Conservation (phyloP, 768 basidiomycete species). For the Pleurotus giganteus region DNA sequence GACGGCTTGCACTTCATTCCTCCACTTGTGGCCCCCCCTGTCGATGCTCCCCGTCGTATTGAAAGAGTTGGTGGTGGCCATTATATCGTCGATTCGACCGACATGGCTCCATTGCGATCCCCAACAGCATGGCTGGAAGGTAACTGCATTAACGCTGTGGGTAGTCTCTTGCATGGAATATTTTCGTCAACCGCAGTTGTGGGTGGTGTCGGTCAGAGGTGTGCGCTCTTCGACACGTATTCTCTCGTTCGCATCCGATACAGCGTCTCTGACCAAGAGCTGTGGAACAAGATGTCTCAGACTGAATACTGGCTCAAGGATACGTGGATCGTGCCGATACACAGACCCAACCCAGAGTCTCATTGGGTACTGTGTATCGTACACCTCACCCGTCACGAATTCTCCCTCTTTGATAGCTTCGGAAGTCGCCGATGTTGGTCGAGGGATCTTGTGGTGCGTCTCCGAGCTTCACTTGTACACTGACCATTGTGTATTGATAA, state of each 20-base stretch:
- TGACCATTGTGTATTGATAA: not conserved
- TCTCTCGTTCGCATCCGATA: conserved; percentile 18
- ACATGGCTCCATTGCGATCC: conserved; percentile 11
- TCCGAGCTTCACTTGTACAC: not conserved
- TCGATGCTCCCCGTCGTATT: not conserved
- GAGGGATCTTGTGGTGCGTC: conserved; percentile 10
- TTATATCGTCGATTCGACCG: not conserved
- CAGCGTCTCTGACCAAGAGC: conserved; percentile 11
- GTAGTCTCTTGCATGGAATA: conserved; percentile 15
- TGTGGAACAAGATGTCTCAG: conserved; percentile 19
- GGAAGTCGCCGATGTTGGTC: conserved; percentile 8
- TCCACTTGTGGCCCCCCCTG: not conserved
- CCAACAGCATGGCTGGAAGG: conserved; percentile 20
- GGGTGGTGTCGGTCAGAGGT: not conserved
- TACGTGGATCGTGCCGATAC: conserved; percentile 37
- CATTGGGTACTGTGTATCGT: conserved; percentile 34
- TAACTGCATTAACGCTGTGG: conserved; percentile 24
- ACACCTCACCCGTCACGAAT: conserved; percentile 2
- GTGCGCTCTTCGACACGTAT: conserved; percentile 17
- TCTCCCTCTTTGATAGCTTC: conserved; percentile 33
- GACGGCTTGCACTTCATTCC: not conserved
- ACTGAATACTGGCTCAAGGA: conserved; percentile 27
- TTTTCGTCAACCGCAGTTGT: not conserved
- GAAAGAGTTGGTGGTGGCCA: not conserved
- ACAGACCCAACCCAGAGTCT: conserved; percentile 15